Evolutionary conservation across 768 basidiomycete genomes (phyloP), one percentile per base, ranked within the genome.

Genomic region (Termitomyces sp.): DNA sequence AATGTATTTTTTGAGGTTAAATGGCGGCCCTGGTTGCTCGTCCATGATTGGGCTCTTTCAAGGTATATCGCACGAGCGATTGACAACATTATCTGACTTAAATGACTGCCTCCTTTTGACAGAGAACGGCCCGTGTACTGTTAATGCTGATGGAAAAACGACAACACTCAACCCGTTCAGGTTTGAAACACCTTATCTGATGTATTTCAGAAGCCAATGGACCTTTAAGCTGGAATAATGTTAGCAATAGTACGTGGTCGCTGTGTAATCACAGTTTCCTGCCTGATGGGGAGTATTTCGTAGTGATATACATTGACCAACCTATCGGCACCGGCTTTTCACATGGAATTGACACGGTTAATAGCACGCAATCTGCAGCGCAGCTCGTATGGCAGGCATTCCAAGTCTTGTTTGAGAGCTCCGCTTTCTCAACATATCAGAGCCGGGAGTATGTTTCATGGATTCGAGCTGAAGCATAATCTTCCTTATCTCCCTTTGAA

Each of bases 291-390:
- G 8, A 34, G 13, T 37, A 27, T 15, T 16, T n/a, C 18, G 2
- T 54, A 88, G 86, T 88, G 69, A 82, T 88, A 41, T 87, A 87
- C 67, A 83, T 87, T 37, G 86, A 87, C 67, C 85, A 87, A 65
- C 86, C 86, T 7, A 81, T 87, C 45, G 84, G 84, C 0, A 80
- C 84, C 1, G 86, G 86, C 7, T 87, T 86, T 65, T 87, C 86
- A 0, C 81, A 78, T 58, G 85, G 86, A n/a, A 76, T 68, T 0
- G 78, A 81, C 56, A 78, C 76, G 0, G 82, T 84, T 20, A 84
- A 86, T 61, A 81, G 81, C 70, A 82, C 82, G 0, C 66, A 78
- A 41, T 59, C 80, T 22, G 84, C 85, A 0, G 81, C 86, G 0
- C 78, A 79, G 0, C 76, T 77, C 24, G 77, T 87, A 6, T 87